phyloP scores from a whole-genome alignment of 2,329 filamentous ascomycete genomes.

The Hypomyces perniciosus region DNA sequence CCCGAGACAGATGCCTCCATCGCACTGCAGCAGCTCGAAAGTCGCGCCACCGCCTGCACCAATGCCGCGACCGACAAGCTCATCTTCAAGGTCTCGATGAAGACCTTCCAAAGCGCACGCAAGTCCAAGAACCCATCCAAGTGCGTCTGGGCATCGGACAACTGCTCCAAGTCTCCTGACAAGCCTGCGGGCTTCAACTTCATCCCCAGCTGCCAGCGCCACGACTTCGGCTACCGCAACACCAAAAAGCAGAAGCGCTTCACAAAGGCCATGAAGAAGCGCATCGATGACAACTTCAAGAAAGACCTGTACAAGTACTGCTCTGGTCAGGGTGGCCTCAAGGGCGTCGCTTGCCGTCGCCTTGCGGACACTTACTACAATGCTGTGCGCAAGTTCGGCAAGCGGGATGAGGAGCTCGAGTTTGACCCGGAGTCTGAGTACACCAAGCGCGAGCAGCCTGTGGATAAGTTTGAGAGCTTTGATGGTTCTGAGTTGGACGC shows the following conservation, averaged over 20 bases:
- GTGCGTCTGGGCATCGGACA: constrained; percentile 20
- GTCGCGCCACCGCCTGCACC: constrained; percentile 2
- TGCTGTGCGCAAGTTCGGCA: constrained; percentile 17
- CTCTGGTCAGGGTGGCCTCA: constrained; percentile 7
- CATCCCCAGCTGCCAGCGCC: constrained; percentile 18
- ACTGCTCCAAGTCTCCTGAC: constrained; percentile 21
- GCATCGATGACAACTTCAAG: constrained; percentile 37
- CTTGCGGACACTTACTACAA: constrained; percentile 19
- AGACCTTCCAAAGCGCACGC: constrained; percentile 14
- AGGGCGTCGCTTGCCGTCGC: constrained; percentile 13
- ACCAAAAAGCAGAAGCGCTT: constrained; percentile 36
- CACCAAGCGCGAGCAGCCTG: neutral
- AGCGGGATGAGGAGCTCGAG: constrained; percentile 6
- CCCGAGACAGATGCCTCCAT: neutral
- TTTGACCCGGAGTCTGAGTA: neutral
- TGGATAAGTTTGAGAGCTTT: neutral
- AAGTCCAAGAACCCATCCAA: constrained; percentile 22
- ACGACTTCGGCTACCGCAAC: constrained; percentile 24
- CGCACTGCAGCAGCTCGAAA: neutral
- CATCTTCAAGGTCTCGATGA: constrained; percentile 9
- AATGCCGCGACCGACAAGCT: constrained; percentile 14
- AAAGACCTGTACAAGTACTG: constrained; percentile 23
- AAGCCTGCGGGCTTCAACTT: constrained; percentile 23
- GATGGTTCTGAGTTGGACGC: constrained; percentile 5
- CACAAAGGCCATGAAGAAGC: constrained; percentile 25